Evolutionary conservation across 2,329 filamentous ascomycete species (phyloP), one percentile per base, ranked within the genome.

Genomic region (Dactylellina cionopaga): DNA sequence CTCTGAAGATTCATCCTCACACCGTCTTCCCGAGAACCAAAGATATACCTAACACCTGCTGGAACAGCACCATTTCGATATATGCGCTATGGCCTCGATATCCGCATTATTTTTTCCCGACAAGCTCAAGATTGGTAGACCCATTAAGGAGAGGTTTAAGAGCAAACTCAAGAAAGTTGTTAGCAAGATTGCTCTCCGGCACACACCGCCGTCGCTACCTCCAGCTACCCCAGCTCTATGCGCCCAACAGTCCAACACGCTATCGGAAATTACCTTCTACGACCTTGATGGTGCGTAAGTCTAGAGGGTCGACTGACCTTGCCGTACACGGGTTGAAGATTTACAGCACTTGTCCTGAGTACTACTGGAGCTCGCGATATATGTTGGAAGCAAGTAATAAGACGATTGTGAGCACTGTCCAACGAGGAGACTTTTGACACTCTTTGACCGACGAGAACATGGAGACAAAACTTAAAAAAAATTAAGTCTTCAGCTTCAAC

Each of bases 161-260:
- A 31, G 17, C 4, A 6, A 13, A 13, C 3, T 62, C 22, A 52
- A 43, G 22, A 62, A 22, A 19, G 33, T 62, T 22, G 31, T 44
- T 7, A 62, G 44, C 43, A 62, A 35, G 33, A 31, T 52, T 31
- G 52, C 22, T n/a, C 31, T 62, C 13, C 44, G 58, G 24, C 51
- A 15, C 3, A 6, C 15, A 35, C 3, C 5, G 4, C 35, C 29
- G 25, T 9, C 11, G 5, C 31, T 7, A 24, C 29, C 33, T 13
- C 33, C 55, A n/a, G n/a, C 43, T 5, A 7, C 35, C 2, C 11
- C 37, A 6, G 11, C 2, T 43, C 13, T 13, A 1, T 5, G 6
- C 17, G 5, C 37, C 5, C 7, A 15, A 10, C 37, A 41, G n/a
- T 41, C 15, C 19, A n/a, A 11, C 44, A 3, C n/a, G n/a, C n/a